Conservation (phyloP, 208 protist genomes). For the Angomonas deanei region DNA sequence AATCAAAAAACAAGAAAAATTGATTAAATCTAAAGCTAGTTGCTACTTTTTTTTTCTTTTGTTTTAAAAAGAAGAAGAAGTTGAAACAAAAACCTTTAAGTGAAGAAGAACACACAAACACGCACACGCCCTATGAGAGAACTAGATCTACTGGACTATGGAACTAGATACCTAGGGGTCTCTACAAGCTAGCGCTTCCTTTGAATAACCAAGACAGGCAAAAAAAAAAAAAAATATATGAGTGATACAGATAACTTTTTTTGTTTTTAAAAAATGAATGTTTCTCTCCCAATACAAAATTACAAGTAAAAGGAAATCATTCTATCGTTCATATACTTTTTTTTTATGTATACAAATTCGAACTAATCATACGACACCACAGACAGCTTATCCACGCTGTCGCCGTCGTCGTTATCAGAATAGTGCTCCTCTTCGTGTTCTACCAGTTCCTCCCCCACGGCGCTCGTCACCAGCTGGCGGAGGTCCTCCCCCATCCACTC, state of each 20-base stretch:
- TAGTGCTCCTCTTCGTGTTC: not conserved
- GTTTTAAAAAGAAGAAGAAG: not conserved
- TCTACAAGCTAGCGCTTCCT: too few relatives aligned
- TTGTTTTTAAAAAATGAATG: not conserved
- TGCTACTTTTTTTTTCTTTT: conserved; percentile 1
- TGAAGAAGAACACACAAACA: too few relatives aligned
- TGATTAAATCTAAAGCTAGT: not conserved
- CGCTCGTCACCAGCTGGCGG: not conserved
- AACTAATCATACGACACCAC: conserved; percentile 15
- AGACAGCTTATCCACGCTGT: conserved; percentile 6
- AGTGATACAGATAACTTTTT: conserved; percentile 1
- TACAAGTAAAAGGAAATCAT: too few relatives aligned
- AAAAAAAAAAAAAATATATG: conserved; percentile 6
- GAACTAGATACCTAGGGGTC: too few relatives aligned
- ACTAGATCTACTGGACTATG: too few relatives aligned
- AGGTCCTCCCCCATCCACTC: not conserved
- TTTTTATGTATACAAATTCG: too few relatives aligned
- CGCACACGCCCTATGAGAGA: too few relatives aligned
- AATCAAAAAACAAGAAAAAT: not conserved
- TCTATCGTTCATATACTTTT: too few relatives aligned
- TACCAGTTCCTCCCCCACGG: not conserved
- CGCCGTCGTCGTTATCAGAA: not conserved
- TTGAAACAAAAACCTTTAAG: too few relatives aligned
- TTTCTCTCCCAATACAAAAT: too few relatives aligned
- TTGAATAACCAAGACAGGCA: not conserved